phyloP scores from a whole-genome alignment of 1,284 basidiomycete genomes.

The Cystobasidiaceae sp. region DNA sequence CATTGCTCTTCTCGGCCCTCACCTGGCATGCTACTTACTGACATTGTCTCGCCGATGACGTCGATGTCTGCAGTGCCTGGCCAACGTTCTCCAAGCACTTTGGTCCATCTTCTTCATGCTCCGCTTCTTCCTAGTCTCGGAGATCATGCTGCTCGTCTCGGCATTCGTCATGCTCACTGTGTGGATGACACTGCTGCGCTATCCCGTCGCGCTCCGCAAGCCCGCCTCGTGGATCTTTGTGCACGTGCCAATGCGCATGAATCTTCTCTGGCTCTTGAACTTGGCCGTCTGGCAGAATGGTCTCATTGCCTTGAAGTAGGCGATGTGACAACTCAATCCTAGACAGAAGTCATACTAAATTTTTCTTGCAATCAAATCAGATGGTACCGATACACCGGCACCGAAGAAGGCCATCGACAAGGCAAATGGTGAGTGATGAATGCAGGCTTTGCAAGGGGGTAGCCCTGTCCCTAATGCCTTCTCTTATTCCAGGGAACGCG shows the following conservation, averaged over 20 bases:
- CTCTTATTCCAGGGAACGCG: conserved; percentile 34
- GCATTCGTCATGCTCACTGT: conserved; percentile 32
- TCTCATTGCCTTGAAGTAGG: conserved; percentile 34
- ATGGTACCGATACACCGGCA: conserved; percentile 32
- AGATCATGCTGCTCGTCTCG: conserved; percentile 34
- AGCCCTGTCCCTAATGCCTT: background rate
- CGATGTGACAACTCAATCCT: too few species aligned
- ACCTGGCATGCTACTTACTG: background rate
- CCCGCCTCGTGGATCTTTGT: conserved; percentile 32
- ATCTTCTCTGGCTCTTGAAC: conserved; percentile 27
- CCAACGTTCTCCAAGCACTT: conserved; percentile 21
- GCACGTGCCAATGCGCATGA: conserved; percentile 35
- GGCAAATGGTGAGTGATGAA: conserved; percentile 23
- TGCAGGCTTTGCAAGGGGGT: too few species aligned
- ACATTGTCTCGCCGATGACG: background rate
- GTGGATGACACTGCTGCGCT: conserved; percentile 32
- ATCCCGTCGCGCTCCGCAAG: conserved; percentile 13
- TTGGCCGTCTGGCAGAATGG: conserved; percentile 36
- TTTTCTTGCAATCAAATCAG: conserved; percentile 4
- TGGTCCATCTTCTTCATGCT: conserved; percentile 34
- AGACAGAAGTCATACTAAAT: too few species aligned
- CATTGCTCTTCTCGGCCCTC: background rate
- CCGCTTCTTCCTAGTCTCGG: conserved; percentile 32
- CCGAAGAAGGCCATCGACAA: conserved; percentile 12
- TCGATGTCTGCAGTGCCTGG: conserved; percentile 27